Evolutionary conservation across 352 stramenopile genomes (phyloP).

Genomic region (Globisporangium mamillatum): DNA sequence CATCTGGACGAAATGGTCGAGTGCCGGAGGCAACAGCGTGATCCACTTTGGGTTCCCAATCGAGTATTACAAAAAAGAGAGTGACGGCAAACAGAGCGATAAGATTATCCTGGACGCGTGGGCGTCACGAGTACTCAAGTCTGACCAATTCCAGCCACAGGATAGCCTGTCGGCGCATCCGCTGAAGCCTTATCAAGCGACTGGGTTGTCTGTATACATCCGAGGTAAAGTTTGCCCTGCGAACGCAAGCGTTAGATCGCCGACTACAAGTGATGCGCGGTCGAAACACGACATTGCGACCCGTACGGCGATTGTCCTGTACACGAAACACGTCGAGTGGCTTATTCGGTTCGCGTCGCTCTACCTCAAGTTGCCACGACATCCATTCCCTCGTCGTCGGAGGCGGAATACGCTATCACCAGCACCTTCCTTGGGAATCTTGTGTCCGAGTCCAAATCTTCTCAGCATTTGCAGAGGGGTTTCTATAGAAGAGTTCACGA

Average conservation of each 20-base stretch:
- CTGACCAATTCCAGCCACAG: slow-evolving; percentile 4
- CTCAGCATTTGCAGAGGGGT: slow-evolving; percentile 39
- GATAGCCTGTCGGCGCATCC: neutral
- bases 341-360: slow-evolving; percentile 55
- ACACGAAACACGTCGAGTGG: slow-evolving; percentile 77
- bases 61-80: slow-evolving; percentile 22
- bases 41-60: slow-evolving; percentile 58
- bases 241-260: neutral
- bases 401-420: neutral
- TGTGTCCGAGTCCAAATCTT: slow-evolving; percentile 14
- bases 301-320: slow-evolving; percentile 61
- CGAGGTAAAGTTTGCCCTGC: slow-evolving; percentile 36
- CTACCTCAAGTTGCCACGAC: slow-evolving; percentile 35
- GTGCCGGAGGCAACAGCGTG: slow-evolving; percentile 14
- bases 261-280: slow-evolving; percentile 17
- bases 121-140: slow-evolving; percentile 10
- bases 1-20: slow-evolving; percentile 46
- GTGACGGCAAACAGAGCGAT: neutral
- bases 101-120: slow-evolving; percentile 19
- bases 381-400: slow-evolving; percentile 26
- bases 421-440: neutral
- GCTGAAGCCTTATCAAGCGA: slow-evolving; percentile 32
- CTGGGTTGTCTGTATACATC: slow-evolving; percentile 39
- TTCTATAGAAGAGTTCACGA: slow-evolving; percentile 50
- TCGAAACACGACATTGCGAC: slow-evolving; percentile 57